These are phyloP conservation scores for Plenodomus tracheiphilus DNA, from an alignment of 2,329 filamentous ascomycete species.

Conservation along the genomic window DNA sequence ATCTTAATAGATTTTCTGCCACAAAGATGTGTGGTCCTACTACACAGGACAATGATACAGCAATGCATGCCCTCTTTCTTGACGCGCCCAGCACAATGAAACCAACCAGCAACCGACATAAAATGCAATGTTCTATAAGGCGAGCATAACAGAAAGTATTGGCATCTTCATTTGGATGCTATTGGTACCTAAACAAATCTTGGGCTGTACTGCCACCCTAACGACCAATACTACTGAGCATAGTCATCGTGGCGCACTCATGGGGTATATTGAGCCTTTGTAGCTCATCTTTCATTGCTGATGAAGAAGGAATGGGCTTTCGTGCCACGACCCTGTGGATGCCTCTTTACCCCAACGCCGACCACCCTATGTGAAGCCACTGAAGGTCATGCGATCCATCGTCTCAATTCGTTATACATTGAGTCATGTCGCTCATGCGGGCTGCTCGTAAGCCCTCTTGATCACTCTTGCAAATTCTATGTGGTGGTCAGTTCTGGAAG, in stretches of 20 bases:
- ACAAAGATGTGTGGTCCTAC: no score
- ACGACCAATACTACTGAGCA: neutral
- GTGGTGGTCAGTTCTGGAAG: slow-evolving; percentile 12
- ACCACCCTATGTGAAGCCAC: slow-evolving; percentile 1
- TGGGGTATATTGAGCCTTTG: slow-evolving; percentile 20
- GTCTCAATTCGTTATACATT: slow-evolving; percentile 14
- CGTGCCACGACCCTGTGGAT: slow-evolving; percentile 12
- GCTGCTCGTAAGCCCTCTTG: slow-evolving; percentile 43
- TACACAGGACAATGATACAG: no score
- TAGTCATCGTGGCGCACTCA: slow-evolving; percentile 12
- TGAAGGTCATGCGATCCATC: slow-evolving; percentile 9
- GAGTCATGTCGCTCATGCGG: slow-evolving; percentile 31
- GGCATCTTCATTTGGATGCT: neutral
- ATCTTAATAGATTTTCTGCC: no score
- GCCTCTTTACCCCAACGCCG: slow-evolving; percentile 15
- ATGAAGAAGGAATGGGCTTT: slow-evolving; percentile 6
- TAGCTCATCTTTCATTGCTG: slow-evolving; percentile 11
- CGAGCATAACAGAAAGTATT: neutral
- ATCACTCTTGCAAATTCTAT: slow-evolving; percentile 43
- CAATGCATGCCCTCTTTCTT: no score
- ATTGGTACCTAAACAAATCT: slow-evolving; percentile 1
- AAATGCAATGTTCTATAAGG: neutral
- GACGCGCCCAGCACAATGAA: no score
- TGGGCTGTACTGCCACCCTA: neutral
- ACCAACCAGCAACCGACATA: no score